Evolutionary conservation across 2,329 filamentous ascomycete species (phyloP).

Genomic region (Davidsoniella neocaledoniae): DNA sequence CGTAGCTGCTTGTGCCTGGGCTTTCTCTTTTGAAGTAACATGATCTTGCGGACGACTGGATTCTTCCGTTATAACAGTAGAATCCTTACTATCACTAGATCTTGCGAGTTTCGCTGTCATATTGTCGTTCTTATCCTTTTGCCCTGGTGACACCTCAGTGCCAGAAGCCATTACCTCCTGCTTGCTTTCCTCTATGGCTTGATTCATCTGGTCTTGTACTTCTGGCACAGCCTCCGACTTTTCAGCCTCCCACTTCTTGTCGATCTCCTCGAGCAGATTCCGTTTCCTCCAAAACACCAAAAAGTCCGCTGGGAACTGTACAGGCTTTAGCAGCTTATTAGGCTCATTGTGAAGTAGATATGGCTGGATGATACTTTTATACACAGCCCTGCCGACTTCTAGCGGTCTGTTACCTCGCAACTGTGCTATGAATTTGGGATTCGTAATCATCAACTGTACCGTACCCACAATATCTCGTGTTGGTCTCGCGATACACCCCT

Average conservation of each 20-base stretch:
- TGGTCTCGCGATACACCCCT: not conserved
- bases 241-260: not conserved
- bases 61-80: no score
- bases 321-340: conserved; percentile 2
- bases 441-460: conserved; percentile 6
- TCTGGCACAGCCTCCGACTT: no score
- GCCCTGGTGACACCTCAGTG: no score
- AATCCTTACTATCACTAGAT: no score
- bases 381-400: conserved; percentile 9
- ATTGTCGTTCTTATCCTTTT: no score
- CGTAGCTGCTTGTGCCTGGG: no score
- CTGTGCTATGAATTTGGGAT: not conserved
- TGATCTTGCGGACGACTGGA: no score
- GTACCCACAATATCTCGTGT: conserved; percentile 9
- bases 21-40: no score
- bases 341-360: not conserved
- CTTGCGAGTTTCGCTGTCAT: no score
- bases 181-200: no score
- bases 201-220: no score
- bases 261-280: conserved; percentile 5
- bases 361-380: not conserved
- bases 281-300: conserved; percentile 8
- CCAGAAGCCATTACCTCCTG: no score
- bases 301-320: conserved; percentile 9
- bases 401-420: not conserved